Evolutionary conservation across 257 asterid genomes (phyloP), one percentile per base, ranked within the genome.

Genomic region (Petrea volubilis): DNA sequence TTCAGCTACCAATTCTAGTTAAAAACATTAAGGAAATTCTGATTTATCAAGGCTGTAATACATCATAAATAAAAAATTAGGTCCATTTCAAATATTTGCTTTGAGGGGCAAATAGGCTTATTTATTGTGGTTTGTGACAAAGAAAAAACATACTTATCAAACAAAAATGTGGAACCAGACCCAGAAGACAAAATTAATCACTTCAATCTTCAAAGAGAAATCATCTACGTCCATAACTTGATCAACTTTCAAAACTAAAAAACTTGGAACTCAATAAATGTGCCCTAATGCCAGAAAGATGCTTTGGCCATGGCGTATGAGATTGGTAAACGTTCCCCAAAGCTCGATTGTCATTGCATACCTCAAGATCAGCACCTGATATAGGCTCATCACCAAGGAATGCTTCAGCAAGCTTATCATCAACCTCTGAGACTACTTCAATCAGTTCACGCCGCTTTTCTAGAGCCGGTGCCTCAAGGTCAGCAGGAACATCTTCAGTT

Each of bases 351-450:
- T 53, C 44, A 72, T 65, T 40, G 25, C 78, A 21, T 31, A 95
- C 99, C 98, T 92, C 96, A 44, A 95, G 98, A 31, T 90, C 92
- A 62, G 82, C 33, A 68, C 89, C 70, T 68, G 93, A 82, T 84
- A 95, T 90, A 80, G 98, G 96, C 56, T 95, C 98, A 74, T 95
- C 99, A 28, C 85, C 88, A 41, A 95, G 92, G 80, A 92, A 95
- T 62, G 84, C 74, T 79, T 90, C 99, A 0, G 99, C 99, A 74
- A 95, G 96, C 69, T 79, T 60, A 77, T 95, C 99, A 81, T 95
- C 98, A 81, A 95, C 98, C 88, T 95, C 99, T 21, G 98, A 95
- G 60, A 92, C 98, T 18, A 65, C 73, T 84, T 95, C 99, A 81
- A 95, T 72, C 58, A 95, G 85, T 65, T 95, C 98, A 61, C 88